Base-by-base conservation (phyloP, 2,329 filamentous ascomycete species). In the Conoideocrella luteorostrata region DNA sequence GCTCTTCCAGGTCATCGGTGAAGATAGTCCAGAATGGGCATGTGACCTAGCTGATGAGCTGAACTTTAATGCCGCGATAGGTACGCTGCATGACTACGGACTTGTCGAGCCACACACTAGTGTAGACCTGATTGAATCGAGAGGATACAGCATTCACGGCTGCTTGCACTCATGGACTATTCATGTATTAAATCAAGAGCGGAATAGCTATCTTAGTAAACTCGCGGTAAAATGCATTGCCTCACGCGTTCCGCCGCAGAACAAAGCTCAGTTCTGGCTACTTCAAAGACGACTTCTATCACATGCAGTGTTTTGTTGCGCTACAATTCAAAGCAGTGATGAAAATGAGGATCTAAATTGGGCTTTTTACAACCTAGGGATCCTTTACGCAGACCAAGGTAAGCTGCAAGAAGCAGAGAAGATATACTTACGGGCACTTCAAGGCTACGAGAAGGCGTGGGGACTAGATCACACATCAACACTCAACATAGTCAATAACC, bases 221-320 rank as follows among this genome's bases (percentile, higher is more conserved):
- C 28, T 41, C 13, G 39, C 39, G 6, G 17, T 33, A 41, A 18
- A 32, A 22, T 41, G 28, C 18, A 23, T 41, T 5, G 39, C 39
- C 15, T 32, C 26, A 33, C 39, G 18, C 18, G 39, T 41, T 21
- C 18, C 39, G 11, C 33, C 28, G n/a, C n/a, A 32, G 20, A 9
- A 26, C 22, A 12, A 39, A 5, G 7, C 22, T 12, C n/a, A n/a
- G n/a, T n/a, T n/a, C n/a, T n/a, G n/a, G n/a, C n/a, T n/a, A n/a
- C n/a, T n/a, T n/a, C n/a, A 39, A 26, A 39, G 36, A n/a, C 36
- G 36, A 26, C 36, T 39, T 26, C 23, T 39, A 11, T 20, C 36
- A 26, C 36, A 39, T 26, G 36, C 36, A 26, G 17, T 39, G 21
- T 24, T 5, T 11, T 24, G 21, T 39, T 39, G 12, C 20, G 36